Evolutionary conservation across 306 rosid genomes (phyloP), one percentile per base, ranked within the genome.

Genomic region (Ceratonia siliqua): DNA sequence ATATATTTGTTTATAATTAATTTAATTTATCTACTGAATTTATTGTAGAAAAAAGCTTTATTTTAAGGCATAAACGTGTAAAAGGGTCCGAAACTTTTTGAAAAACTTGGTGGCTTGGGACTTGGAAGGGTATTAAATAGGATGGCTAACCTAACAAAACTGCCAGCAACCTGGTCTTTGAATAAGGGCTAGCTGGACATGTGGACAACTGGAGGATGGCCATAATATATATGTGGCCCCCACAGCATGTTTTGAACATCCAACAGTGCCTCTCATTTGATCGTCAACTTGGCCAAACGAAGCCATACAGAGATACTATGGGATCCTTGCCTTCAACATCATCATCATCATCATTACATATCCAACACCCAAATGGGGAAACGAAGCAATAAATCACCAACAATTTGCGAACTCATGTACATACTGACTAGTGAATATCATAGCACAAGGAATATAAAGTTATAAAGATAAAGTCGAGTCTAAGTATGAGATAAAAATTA

Each of bases 101-200:
- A 10, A 17, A 63, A 15, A 5, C 56, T n/a, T 30, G 61, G 52
- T 52, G 20, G 45, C 39, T 68, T 56, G 57, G 56, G 55, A n/a
- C 18, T 21, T 17, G 13, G 25, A 5, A 35, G 53, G 49, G 73
- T 18, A 82, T 73, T 83, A 14, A 83, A 53, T 73, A 49, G 77
- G 78, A 11, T 62, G 72, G 86, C 75, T 15, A 38, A 78, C 78
- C 83, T 62, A 69, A 63, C 78, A 36, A 45, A 78, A 43, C 71
- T 35, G 66, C 71, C 78, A 82, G 48, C 77, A 77, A 73, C 68
- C 65, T 80, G 82, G 85, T 50, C 63, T 59, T 18, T 70, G 74
- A 70, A 70, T 39, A 12, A 8, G 42, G 25, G 12, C 5, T 25
- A 74, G 52, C 53, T 70, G 68, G 63, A 57, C 74, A 53, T 70